Conservation (phyloP, 108 stramenopile species). For the Epipyxis sp. region DNA sequence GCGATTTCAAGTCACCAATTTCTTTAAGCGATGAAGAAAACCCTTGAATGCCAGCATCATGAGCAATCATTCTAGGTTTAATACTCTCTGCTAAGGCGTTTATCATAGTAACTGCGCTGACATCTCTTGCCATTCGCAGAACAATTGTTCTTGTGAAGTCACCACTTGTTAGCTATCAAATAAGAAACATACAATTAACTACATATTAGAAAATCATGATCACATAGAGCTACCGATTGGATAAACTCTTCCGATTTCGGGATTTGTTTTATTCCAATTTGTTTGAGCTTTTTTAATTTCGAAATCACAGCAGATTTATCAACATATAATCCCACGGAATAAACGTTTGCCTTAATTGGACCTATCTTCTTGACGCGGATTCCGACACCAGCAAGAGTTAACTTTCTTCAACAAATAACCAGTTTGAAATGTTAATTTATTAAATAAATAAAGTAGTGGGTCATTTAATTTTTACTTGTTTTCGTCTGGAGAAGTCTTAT, state of each 20-base stretch:
- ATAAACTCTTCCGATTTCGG: not conserved
- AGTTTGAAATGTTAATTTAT: not conserved
- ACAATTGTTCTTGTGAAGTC: conserved; percentile 26
- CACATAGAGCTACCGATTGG: too few relatives aligned
- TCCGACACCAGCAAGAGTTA: conserved; percentile 46
- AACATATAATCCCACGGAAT: conserved; percentile 51
- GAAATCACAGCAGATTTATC: conserved; percentile 35
- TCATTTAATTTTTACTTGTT: not conserved
- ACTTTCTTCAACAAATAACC: not conserved
- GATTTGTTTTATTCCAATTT: conserved; percentile 24
- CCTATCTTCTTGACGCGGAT: conserved; percentile 55
- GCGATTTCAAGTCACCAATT: conserved; percentile 35
- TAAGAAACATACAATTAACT: too few relatives aligned
- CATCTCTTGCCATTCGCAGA: conserved; percentile 47
- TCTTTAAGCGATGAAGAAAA: not conserved
- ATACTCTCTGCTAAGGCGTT: conserved; percentile 52
- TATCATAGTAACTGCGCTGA: conserved; percentile 53
- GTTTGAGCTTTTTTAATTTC: conserved; percentile 39
- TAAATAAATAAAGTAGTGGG: not conserved
- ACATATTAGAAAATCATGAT: too few relatives aligned
- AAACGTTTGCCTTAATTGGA: conserved; percentile 50
- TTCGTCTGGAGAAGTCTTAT: not conserved
- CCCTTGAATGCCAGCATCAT: not conserved
- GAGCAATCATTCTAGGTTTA: conserved; percentile 47
- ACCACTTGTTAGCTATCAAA: not conserved